Evolutionary conservation across 179 eudicot genomes (phyloP), one percentile per base, ranked within the genome.

Genomic region (Pouteria campechiana): DNA sequence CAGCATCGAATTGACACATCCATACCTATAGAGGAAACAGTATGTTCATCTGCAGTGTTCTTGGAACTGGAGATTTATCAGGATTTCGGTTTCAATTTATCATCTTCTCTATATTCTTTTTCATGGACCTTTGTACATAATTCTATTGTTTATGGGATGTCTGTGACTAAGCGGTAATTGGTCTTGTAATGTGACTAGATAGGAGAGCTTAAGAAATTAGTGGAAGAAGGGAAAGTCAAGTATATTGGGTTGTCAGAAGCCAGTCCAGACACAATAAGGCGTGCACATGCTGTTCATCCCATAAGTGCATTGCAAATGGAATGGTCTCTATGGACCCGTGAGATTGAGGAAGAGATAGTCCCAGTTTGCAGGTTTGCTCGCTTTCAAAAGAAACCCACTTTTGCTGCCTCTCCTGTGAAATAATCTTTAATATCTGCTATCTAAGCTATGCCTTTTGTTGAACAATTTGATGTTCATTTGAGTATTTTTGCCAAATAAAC

Each of bases 241-340:
- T 62, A 76, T 37, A 45, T 80, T 37, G 84, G 90, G 14, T 31
- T 79, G 41, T 79, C 80, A 0, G 83, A 79, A 55, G 89, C 72
- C 21, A 66, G 58, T 12, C 51, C 52, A n/a, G 66, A 66, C 41
- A 75, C 83, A 2, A 69, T 79, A 39, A 64, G 61, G 41, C 69
- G 80, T 41, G 83, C 83, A 4, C 83, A 75, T 46, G 68, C 73
- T 0, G 58, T 79, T 54, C 83, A 79, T 51, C 88, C 88, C 0
- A 57, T 72, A 38, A 72, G 79, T 14, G 77, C 79, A 6, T 58
- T 75, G 29, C 83, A 79, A 54, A 63, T 75, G 57, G 80, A 79
- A 55, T 79, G 73, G 54, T 76, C 89, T 6, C 48, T 76, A 18
- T 76, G 83, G 80, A 50, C 72, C 25, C 67, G 80, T 29, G 76